phyloP scores from a whole-genome alignment of 2,329 filamentous ascomycete species.

The Cercospora sojina region DNA sequence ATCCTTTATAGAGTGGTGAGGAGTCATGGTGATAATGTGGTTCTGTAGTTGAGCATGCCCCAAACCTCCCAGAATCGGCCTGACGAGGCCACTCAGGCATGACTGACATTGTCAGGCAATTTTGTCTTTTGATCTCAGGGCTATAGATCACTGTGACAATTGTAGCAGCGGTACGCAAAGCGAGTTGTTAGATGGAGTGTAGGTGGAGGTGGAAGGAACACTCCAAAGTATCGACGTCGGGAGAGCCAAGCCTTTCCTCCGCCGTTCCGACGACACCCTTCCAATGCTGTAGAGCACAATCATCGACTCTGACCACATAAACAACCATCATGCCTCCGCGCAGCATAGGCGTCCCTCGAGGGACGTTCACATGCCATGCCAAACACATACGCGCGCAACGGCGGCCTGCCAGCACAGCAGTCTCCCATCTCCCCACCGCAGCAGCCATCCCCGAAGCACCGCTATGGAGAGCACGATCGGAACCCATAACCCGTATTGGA shows the following conservation, averaged over 20 bases:
- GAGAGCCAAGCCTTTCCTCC: background rate
- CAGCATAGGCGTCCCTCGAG: constrained; percentile 14
- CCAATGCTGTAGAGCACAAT: background rate
- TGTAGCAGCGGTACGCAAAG: background rate
- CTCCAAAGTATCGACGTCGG: background rate
- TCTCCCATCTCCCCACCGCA: constrained; percentile 11
- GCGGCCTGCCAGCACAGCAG: constrained; percentile 16
- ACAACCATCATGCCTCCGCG: constrained; percentile 16
- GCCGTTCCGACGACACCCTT: background rate
- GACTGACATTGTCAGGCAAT: background rate
- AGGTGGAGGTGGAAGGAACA: background rate
- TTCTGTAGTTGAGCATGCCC: background rate
- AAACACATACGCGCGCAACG: constrained; percentile 18
- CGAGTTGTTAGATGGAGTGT: no score
- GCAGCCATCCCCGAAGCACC: constrained; percentile 14
- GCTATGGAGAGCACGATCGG: constrained; percentile 22
- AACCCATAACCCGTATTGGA: constrained; percentile 21
- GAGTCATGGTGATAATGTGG: background rate
- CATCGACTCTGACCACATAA: background rate
- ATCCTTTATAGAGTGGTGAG: background rate
- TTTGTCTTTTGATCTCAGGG: background rate
- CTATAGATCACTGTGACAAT: background rate
- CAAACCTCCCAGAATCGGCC: background rate
- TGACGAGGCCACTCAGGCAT: background rate
- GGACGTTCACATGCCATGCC: constrained; percentile 17